A percentile compares a stretch with the other conserved stretches of the same genome.
Evolutionary conservation across 768 basidiomycete genomes (phyloP).

Genomic region (Pulveroboletus sp.): DNA sequence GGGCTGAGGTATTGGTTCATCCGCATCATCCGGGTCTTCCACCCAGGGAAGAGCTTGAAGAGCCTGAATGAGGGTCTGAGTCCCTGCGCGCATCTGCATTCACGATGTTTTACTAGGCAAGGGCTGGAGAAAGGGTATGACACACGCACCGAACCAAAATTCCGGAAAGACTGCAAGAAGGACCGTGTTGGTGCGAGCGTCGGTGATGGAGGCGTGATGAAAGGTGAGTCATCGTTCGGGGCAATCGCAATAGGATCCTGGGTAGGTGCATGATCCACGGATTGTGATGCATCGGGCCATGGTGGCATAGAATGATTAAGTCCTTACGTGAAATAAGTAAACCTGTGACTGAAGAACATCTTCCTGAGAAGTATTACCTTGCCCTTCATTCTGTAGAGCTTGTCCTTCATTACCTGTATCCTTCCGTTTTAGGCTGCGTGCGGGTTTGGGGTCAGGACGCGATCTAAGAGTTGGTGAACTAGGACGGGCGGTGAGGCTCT

Average conservation of each 20-base stretch:
- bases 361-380: slow-evolving; percentile 32
- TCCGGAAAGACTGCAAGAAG: slow-evolving; percentile 53
- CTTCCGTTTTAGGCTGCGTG: slow-evolving; percentile 56
- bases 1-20: slow-evolving; percentile 47
- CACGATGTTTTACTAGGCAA: slow-evolving; percentile 1
- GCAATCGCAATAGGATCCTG: slow-evolving; percentile 10
- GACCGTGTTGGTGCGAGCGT: slow-evolving; percentile 44
- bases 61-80: slow-evolving; percentile 86
- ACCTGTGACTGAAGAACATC: slow-evolving; percentile 4
- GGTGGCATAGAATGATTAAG: slow-evolving; percentile 16
- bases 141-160: slow-evolving; percentile 65
- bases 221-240: slow-evolving; percentile 53
- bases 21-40: slow-evolving; percentile 66
- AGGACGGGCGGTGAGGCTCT: slow-evolving; percentile 48
- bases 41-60: slow-evolving; percentile 83
- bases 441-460: slow-evolving; percentile 42
- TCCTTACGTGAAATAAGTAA: slow-evolving; percentile 14
- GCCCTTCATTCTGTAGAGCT: slow-evolving; percentile 20
- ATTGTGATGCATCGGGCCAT: slow-evolving; percentile 16
- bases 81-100: slow-evolving; percentile 78
- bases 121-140: not conserved
- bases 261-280: slow-evolving; percentile 1
- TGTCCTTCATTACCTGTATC: slow-evolving; percentile 43
- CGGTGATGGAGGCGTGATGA: slow-evolving; percentile 75
- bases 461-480: slow-evolving; percentile 28